Evolutionary conservation across 441 rosid species (phyloP), one percentile per base, ranked within the genome.

Genomic region (Capsella rubella): DNA sequence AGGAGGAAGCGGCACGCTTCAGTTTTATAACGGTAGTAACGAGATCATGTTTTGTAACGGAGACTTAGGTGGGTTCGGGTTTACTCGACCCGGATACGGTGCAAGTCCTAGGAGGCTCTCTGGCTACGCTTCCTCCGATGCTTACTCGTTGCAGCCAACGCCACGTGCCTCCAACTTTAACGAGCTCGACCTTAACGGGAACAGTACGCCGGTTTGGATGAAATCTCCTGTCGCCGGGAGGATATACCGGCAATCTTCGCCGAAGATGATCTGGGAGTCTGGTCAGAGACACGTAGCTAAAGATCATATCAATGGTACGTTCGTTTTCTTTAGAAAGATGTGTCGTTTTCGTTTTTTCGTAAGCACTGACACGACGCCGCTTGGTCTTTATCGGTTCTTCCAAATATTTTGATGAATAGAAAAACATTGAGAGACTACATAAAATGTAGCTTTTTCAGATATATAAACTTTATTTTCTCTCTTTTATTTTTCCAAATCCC

Each of bases 121-220:
- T 0, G 91, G 91, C 8, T 86, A 89, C 47, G 90, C 89, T 12
- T 89, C 95, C 5, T 89, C 92, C 0, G 95, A 89, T 62, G 95
- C 90, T 25, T 88, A 90, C 82, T 90, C 96, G 1, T 76, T 90
- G 78, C 96, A 90, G 68, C 93, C 91, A 0, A 90, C 96, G 7
- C 96, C 96, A 4, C 84, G 96, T 15, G 90, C 86, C 4, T 90
- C 96, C 0, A 90, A 88, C 8, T 84, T 88, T 31, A 90, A 90
- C n/a, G 93, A 90, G 69, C 60, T 86, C 61, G 96, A 90, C 37
- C 64, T 80, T 42, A 76, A 86, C 0, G 75, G 82, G 0, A 83
- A 42, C 55, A 58, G 78, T 56, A 85, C 91, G 1, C 92, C 95
- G 5, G 82, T 82, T 8, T 90, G 91, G 91, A 77, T 78, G 45